phyloP scores from a whole-genome alignment of 768 basidiomycete genomes.

The Crassisporium funariophilum region DNA sequence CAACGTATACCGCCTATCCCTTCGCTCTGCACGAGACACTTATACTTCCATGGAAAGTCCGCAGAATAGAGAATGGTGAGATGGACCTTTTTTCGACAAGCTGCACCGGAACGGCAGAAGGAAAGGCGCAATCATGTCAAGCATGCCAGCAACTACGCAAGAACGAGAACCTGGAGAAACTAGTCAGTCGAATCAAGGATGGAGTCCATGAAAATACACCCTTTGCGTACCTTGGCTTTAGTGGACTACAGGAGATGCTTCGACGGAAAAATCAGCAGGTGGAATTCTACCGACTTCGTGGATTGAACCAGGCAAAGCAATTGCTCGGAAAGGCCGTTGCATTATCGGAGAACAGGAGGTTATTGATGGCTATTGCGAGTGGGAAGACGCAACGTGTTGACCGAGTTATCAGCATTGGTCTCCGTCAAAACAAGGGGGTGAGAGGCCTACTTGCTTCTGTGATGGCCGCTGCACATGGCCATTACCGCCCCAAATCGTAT shows the following conservation, averaged over 20 bases:
- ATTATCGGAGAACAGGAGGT: conserved; percentile 19
- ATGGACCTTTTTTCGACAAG: conserved; percentile 13
- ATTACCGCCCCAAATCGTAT: conserved; percentile 25
- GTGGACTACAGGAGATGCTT: not conserved
- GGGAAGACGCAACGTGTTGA: conserved; percentile 21
- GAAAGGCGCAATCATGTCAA: not conserved
- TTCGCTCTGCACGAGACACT: conserved; percentile 25
- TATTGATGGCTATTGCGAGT: conserved; percentile 24
- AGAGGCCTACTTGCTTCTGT: conserved; percentile 7
- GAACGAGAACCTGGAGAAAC: conserved; percentile 1
- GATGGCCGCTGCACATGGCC: conserved; percentile 14
- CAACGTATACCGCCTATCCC: conserved; percentile 23
- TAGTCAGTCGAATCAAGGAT: conserved; percentile 2
- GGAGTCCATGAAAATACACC: not conserved
- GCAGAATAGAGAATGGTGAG: conserved; percentile 9
- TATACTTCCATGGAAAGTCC: conserved; percentile 26
- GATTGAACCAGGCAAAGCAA: conserved; percentile 21
- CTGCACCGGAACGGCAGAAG: conserved; percentile 1
- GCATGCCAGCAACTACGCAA: not conserved
- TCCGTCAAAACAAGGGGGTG: conserved; percentile 14
- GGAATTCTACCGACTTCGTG: conserved; percentile 11
- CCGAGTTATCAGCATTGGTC: conserved; percentile 17
- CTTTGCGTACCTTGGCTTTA: conserved; percentile 1
- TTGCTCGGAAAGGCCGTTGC: conserved; percentile 12
- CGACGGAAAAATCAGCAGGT: conserved; percentile 8